Base-by-base conservation (phyloP, 163 green algal species). In the Chloroidium sp. region DNA sequence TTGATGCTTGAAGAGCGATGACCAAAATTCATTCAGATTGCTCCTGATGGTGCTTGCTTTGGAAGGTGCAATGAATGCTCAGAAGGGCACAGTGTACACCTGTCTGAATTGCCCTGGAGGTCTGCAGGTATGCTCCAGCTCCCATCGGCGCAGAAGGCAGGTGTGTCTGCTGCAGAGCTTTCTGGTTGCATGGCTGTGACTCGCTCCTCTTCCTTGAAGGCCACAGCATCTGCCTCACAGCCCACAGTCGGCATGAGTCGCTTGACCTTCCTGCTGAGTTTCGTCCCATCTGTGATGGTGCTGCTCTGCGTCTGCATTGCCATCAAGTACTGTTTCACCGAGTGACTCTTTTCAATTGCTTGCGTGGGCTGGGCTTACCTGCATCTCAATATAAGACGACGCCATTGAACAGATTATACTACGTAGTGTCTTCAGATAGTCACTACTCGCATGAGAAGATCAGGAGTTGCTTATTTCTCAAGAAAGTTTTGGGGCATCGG, bases 171-270 rank as follows among this genome's bases (percentile, higher is more conserved):
- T 77, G 75, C 36, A 10, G 12, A 8, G 36, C 69, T 13, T 1
- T 12, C 14, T 58, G 14, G 36, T 36, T 36, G 36, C 36, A 36
- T 36, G 36, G 36, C 36, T 36, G 36, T 36, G 36, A 36, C 36
- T 36, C 36, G 64, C 59, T 69, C 61, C 6, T 95, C 88, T 76
- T 94, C 86, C 8, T 85, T 89, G 77, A 90, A 96, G 0, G 92
- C 92, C 1, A 95, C 82, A 0, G 92, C 91, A 69, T 96, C 92
- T 0, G 92, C 92, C 79, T 96, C 92, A 76, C 92, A 95, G 62
- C 78, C 91, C 0, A 93, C 90, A 0, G 89, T 93, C 0, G 91
- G 91, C 89, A 94, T 92, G 82, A 95, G 86, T 57, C 89, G 86
- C 3, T 87, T 87, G 61, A 85, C 58, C 78, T 14, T 83, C 83